These are phyloP conservation scores for Metahyphopichia silvanorum DNA, from an alignment of 805 yeast species.

Conservation along the genomic window DNA sequence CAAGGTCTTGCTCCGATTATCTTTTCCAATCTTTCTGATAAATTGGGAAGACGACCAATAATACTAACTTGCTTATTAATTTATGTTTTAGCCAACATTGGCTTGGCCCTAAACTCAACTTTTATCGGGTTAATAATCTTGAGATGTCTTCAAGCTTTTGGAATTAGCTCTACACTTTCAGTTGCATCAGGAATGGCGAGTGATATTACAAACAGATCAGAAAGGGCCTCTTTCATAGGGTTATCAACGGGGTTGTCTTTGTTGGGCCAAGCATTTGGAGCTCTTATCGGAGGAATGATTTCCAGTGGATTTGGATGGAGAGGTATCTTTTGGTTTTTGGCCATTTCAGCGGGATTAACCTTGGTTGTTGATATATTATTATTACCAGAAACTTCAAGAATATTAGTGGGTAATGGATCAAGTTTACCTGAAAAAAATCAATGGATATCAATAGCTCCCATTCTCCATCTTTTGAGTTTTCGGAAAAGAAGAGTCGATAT, in stretches of 20 bases:
- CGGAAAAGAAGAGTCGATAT: constrained; percentile 12
- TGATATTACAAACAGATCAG: constrained; percentile 59
- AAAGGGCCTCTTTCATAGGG: constrained; percentile 68
- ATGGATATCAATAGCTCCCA: constrained; percentile 30
- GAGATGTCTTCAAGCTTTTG: constrained; percentile 67
- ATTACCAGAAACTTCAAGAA: constrained; percentile 73
- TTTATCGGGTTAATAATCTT: constrained; percentile 59
- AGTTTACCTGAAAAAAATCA: constrained; percentile 38
- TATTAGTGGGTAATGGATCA: constrained; percentile 71
- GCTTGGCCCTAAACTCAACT: constrained; percentile 52
- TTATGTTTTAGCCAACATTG: constrained; percentile 58
- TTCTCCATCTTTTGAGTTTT: constrained; percentile 23
- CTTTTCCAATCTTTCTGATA: constrained; percentile 64
- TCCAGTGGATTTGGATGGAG: constrained; percentile 51
- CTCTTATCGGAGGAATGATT: constrained; percentile 54
- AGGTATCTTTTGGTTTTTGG: constrained; percentile 68
- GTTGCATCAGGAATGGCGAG: constrained; percentile 65
- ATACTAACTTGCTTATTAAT: constrained; percentile 48
- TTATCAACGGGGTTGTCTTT: constrained; percentile 57
- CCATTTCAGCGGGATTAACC: constrained; percentile 53
- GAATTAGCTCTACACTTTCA: constrained; percentile 70
- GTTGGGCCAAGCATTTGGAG: constrained; percentile 74
- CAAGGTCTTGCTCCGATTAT: constrained; percentile 75
- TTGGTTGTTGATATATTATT: constrained; percentile 20
- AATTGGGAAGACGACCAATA: constrained; percentile 66